Conservation (phyloP, 768 basidiomycete genomes). For the Termitomyces sp. region DNA sequence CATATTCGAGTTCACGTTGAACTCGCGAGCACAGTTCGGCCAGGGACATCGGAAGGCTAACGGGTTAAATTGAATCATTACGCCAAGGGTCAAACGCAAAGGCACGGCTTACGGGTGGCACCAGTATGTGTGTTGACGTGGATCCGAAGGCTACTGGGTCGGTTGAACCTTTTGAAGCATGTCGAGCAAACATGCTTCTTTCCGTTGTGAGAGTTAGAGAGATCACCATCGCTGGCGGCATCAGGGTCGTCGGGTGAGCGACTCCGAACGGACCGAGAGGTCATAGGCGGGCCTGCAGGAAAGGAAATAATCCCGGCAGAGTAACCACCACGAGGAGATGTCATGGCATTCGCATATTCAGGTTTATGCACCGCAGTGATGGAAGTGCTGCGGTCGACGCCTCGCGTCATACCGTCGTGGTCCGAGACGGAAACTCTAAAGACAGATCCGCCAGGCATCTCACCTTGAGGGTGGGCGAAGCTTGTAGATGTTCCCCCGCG, state of each 20-base stretch:
- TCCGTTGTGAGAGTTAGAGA: conserved; percentile 23
- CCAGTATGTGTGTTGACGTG: conserved; percentile 71
- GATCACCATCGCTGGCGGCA: conserved; percentile 20
- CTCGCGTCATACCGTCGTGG: not conserved
- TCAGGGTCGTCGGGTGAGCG: conserved; percentile 22
- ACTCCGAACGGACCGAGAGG: not conserved
- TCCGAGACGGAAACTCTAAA: conserved; percentile 33
- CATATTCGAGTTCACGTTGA: conserved; percentile 87
- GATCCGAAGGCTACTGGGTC: conserved; percentile 63
- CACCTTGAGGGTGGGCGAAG: not conserved
- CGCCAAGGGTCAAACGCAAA: not conserved
- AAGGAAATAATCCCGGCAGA: conserved; percentile 24
- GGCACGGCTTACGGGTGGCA: conserved; percentile 52
- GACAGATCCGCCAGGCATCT: conserved; percentile 25
- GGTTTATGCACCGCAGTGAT: not conserved
- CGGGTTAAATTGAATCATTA: not conserved
- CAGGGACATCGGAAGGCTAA: conserved; percentile 69
- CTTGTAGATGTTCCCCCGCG: conserved; percentile 16
- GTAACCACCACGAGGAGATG: conserved; percentile 8
- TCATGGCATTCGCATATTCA: not conserved
- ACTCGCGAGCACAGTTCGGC: conserved; percentile 71
- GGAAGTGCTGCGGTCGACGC: conserved; percentile 4
- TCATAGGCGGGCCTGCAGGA: conserved; percentile 10
- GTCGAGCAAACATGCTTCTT: conserved; percentile 49
- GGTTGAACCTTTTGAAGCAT: conserved; percentile 64